phyloP scores from a whole-genome alignment of 2,329 filamentous ascomycete genomes.

The Talaromyces amestolkiae region DNA sequence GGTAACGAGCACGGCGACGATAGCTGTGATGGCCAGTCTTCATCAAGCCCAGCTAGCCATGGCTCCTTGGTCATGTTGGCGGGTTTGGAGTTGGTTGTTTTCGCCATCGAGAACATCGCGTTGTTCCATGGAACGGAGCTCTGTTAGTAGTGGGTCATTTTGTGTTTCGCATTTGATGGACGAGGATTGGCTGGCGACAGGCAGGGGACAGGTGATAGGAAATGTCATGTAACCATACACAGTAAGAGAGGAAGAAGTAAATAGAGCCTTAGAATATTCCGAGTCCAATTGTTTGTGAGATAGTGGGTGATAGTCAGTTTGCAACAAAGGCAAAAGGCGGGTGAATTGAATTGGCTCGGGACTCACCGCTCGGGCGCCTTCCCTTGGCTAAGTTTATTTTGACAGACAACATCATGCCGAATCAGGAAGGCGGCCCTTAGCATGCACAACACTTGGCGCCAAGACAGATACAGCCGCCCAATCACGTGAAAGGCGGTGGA shows the following conservation, averaged over 20 bases:
- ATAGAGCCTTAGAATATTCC: neutral
- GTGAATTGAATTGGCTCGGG: neutral
- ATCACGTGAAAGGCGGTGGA: neutral
- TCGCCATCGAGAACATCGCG: conserved; percentile 7
- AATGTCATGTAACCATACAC: neutral
- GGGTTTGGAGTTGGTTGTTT: conserved; percentile 17
- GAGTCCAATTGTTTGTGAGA: neutral
- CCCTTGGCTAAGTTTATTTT: neutral
- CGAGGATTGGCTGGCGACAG: neutral
- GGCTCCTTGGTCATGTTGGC: conserved; percentile 30
- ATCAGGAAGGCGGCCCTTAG: neutral
- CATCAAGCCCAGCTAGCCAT: conserved; percentile 45
- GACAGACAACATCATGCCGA: conserved; percentile 4
- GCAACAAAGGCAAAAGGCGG: neutral
- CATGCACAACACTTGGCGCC: neutral
- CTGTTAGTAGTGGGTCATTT: conserved; percentile 16
- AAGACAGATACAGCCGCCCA: neutral
- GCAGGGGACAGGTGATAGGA: neutral
- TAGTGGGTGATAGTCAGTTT: too few species aligned
- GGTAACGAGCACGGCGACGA: conserved; percentile 31
- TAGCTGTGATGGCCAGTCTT: conserved; percentile 42
- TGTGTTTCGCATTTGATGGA: conserved; percentile 4
- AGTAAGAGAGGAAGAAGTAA: neutral
- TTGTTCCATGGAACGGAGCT: conserved; percentile 17
- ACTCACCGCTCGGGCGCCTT: conserved; percentile 1